Evolutionary conservation across 2,329 filamentous ascomycete genomes (phyloP).

Genomic region (Achaetomium macrosporum): DNA sequence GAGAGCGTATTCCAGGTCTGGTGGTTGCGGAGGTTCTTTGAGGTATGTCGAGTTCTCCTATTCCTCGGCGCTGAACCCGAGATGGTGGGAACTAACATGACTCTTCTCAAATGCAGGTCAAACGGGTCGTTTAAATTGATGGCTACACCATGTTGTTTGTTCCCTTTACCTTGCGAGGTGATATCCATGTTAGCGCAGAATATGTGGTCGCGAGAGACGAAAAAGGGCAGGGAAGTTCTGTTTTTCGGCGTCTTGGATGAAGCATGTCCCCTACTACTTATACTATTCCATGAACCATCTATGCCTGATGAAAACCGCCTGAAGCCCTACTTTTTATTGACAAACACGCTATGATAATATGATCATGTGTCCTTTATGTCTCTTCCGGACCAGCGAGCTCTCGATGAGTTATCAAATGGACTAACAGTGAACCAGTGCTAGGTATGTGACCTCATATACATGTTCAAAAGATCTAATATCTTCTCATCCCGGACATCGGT

Average conservation of each 20-base stretch:
- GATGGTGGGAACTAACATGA: background rate
- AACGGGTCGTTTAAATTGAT: slow-evolving; percentile 25
- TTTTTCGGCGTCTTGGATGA: slow-evolving; percentile 19
- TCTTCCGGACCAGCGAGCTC: too few relatives aligned
- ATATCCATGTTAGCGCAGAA: slow-evolving; percentile 13
- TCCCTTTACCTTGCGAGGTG: slow-evolving; percentile 1
- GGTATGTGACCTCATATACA: too few relatives aligned
- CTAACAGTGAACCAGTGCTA: too few relatives aligned
- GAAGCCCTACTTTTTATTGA: background rate
- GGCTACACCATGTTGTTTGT: slow-evolving; percentile 6
- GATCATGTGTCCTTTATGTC: background rate
- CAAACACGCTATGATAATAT: slow-evolving; percentile 7
- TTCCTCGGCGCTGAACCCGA: background rate
- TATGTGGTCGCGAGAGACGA: slow-evolving; percentile 5
- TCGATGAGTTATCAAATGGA: too few relatives aligned
- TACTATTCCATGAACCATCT: slow-evolving; percentile 12
- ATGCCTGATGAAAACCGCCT: background rate
- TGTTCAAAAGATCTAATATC: too few relatives aligned
- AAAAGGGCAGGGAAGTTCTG: slow-evolving; percentile 5
- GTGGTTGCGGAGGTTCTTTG: slow-evolving; percentile 98
- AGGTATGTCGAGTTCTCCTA: slow-evolving; percentile 52
- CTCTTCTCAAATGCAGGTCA: slow-evolving; percentile 18
- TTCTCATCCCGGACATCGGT: too few relatives aligned
- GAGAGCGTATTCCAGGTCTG: slow-evolving; percentile 98
- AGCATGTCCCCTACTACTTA: slow-evolving; percentile 4